Conservation (phyloP, 2,329 filamentous ascomycete genomes). For the Ustulina deusta region DNA sequence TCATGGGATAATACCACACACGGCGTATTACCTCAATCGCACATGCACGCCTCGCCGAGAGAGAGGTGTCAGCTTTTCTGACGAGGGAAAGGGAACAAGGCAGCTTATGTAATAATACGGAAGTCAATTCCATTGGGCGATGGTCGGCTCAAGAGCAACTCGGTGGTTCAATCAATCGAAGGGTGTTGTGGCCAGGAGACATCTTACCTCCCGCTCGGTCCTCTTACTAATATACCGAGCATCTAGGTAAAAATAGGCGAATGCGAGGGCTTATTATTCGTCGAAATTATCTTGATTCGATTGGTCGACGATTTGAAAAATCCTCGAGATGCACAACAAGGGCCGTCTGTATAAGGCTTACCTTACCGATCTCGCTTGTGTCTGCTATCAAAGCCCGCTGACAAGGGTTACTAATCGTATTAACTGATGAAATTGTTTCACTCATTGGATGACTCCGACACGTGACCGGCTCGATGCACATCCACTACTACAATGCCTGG, state of each 20-base stretch:
- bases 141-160: background rate
- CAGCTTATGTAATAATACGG: constrained; percentile 1
- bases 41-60: constrained; percentile 26
- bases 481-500: background rate
- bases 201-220: constrained; percentile 1
- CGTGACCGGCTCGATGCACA: background rate
- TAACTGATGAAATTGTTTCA: background rate
- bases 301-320: background rate
- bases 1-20: constrained; percentile 20
- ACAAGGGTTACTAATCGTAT: background rate
- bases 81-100: background rate
- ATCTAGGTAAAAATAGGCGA: background rate
- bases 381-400: background rate
- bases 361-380: background rate
- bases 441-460: constrained; percentile 3
- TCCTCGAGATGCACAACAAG: constrained; percentile 6
- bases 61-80: background rate
- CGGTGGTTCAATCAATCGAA: background rate
- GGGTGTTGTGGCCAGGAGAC: background rate
- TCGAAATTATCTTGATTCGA: constrained; percentile 17
- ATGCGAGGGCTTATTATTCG: constrained; percentile 10
- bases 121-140: constrained; percentile 7
- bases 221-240: constrained; percentile 2
- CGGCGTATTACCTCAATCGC: constrained; percentile 17
- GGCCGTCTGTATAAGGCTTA: constrained; percentile 19